These are phyloP conservation scores for Pleurotus platypus DNA, from an alignment of 768 basidiomycete species.

Conservation along the genomic window DNA sequence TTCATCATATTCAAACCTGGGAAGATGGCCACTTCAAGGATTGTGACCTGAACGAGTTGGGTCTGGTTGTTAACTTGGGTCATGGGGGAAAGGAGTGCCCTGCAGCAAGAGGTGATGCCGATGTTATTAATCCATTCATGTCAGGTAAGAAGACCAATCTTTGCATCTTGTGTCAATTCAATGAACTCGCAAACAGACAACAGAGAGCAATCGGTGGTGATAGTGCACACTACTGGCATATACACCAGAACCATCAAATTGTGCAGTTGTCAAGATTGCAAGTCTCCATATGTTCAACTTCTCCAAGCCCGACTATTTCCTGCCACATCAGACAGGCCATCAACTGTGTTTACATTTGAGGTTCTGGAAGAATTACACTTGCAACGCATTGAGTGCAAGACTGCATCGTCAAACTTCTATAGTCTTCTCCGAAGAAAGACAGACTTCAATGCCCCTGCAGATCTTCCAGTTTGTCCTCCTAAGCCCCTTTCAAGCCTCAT, in stretches of 20 bases:
- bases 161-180: not conserved
- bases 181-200: not conserved
- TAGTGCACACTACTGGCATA: conserved; percentile 13
- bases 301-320: conserved; percentile 12
- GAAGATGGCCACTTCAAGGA: not conserved
- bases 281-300: conserved; percentile 14
- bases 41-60: conserved; percentile 13
- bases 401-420: conserved; percentile 13
- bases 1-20: conserved; percentile 6
- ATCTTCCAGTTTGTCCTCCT: not conserved
- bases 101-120: not conserved
- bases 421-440: conserved; percentile 1
- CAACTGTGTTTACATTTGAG: conserved; percentile 11
- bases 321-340: conserved; percentile 9
- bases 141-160: not conserved
- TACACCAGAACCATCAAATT: conserved; percentile 15
- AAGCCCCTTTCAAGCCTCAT: not conserved
- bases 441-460: conserved; percentile 1
- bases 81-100: conserved; percentile 3
- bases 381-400: conserved; percentile 13
- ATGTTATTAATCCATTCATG: conserved; percentile 2
- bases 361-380: conserved; percentile 11
- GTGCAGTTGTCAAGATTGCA: conserved; percentile 13
- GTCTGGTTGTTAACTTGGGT: conserved; percentile 10
- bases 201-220: not conserved